phyloP scores from a whole-genome alignment of 345 rosid species.

The Eutrema heterophyllum region DNA sequence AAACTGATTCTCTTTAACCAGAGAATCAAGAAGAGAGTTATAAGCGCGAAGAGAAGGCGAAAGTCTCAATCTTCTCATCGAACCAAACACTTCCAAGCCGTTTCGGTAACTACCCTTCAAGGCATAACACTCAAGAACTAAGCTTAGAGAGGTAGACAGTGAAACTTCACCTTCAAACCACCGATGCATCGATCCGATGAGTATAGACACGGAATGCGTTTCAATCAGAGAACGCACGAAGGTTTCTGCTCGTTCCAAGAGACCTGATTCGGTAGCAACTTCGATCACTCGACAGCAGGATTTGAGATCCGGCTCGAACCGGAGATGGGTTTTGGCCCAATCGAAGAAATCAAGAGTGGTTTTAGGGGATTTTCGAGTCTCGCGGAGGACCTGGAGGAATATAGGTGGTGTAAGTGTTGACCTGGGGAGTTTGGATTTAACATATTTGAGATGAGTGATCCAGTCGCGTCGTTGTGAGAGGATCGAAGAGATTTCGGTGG shows the following conservation, averaged over 20 bases:
- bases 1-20: conserved; percentile 33
- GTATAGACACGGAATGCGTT: conserved; percentile 27
- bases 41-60: conserved; percentile 39
- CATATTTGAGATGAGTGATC: conserved; percentile 37
- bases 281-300: conserved; percentile 45
- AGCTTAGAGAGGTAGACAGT: conserved; percentile 33
- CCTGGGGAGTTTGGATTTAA: conserved; percentile 34
- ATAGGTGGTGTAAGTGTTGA: conserved; percentile 43
- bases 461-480: conserved; percentile 53
- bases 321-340: conserved; percentile 41
- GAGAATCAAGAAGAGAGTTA: conserved; percentile 49
- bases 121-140: conserved; percentile 42
- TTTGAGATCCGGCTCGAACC: conserved; percentile 51
- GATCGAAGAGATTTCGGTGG: conserved; percentile 50
- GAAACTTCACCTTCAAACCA: conserved; percentile 41
- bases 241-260: conserved; percentile 29
- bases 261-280: conserved; percentile 31
- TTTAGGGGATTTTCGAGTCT: conserved; percentile 39
- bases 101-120: conserved; percentile 34
- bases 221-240: conserved; percentile 40
- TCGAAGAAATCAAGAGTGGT: conserved; percentile 57
- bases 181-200: conserved; percentile 41
- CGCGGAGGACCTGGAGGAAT: conserved; percentile 50
- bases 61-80: conserved; percentile 35
- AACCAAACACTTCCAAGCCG: conserved; percentile 43